phyloP scores from a whole-genome alignment of 2,329 filamentous ascomycete species.

The Fonsecaea pugnacius region DNA sequence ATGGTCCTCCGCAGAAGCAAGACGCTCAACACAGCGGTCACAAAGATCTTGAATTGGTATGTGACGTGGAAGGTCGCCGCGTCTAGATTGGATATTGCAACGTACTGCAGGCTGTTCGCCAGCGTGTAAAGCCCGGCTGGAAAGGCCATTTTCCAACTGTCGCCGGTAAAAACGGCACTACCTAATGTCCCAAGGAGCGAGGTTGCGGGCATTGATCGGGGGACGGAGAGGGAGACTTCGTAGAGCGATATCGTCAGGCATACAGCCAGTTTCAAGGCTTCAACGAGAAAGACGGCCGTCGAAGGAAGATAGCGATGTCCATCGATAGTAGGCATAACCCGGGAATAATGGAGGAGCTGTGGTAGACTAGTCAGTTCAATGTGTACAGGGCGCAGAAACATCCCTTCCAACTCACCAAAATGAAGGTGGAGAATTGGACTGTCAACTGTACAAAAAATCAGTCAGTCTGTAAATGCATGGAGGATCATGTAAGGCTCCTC shows the following conservation, averaged over 20 bases:
- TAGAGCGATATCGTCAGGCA: slow-evolving; percentile 86
- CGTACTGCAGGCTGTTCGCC: slow-evolving; percentile 91
- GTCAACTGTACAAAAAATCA: slow-evolving; percentile 44
- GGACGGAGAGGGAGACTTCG: slow-evolving; percentile 77
- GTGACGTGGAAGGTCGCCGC: slow-evolving; percentile 92
- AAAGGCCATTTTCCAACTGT: slow-evolving; percentile 93
- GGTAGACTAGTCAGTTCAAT: slow-evolving; percentile 24
- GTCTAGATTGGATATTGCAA: slow-evolving; percentile 87
- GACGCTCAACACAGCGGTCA: slow-evolving; percentile 85
- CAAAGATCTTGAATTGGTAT: slow-evolving; percentile 92
- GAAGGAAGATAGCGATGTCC: slow-evolving; percentile 91
- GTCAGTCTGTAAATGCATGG: slow-evolving; percentile 12
- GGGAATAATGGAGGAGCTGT: slow-evolving; percentile 90
- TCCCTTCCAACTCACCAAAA: slow-evolving; percentile 44
- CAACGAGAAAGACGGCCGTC: slow-evolving; percentile 90
- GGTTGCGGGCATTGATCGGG: slow-evolving; percentile 77
- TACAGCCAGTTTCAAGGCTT: slow-evolving; percentile 85
- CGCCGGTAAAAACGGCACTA: slow-evolving; percentile 79
- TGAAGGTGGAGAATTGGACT: slow-evolving; percentile 50
- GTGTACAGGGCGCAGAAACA: neutral
- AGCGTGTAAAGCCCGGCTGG: slow-evolving; percentile 87
- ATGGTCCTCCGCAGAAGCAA: slow-evolving; percentile 73
- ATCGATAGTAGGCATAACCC: slow-evolving; percentile 82
- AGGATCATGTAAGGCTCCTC: neutral
- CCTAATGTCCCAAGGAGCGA: slow-evolving; percentile 80